Conservation (phyloP, 2,329 filamentous ascomycete species). For the Hirsutella minnesotensis region DNA sequence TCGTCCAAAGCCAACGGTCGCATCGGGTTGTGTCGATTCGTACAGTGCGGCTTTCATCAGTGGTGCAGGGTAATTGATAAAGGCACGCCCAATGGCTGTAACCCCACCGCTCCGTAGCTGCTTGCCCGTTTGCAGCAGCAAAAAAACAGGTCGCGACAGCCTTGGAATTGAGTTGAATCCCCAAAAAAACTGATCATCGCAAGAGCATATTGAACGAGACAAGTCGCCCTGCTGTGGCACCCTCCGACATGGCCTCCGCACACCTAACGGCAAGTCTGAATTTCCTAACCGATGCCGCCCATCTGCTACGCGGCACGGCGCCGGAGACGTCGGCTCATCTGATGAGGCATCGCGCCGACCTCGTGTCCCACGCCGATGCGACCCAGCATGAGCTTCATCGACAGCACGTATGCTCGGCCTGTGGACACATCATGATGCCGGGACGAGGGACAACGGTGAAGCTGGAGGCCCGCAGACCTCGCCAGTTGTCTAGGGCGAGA, state of each 20-base stretch:
- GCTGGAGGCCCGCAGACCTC: conserved; percentile 17
- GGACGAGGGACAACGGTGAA: conserved; percentile 32
- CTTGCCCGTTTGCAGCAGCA: not conserved
- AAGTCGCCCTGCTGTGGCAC: too few species aligned
- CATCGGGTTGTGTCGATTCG: too few species aligned
- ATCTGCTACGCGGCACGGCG: conserved; percentile 38
- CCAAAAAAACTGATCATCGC: not conserved
- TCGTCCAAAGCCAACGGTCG: too few species aligned
- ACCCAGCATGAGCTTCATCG: conserved; percentile 33
- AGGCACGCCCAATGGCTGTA: not conserved
- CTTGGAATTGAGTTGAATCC: not conserved
- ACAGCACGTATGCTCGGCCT: conserved; percentile 45
- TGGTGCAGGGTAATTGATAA: not conserved
- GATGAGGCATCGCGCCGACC: conserved; percentile 38
- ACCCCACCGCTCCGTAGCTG: not conserved
- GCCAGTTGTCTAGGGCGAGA: not conserved
- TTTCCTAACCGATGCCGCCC: conserved; percentile 47
- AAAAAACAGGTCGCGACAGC: not conserved
- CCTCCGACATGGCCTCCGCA: conserved; percentile 7
- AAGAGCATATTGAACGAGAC: too few species aligned
- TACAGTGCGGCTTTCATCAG: too few species aligned
- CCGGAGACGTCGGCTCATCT: conserved; percentile 48
- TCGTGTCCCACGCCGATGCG: conserved; percentile 36
- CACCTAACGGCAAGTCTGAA: conserved; percentile 13
- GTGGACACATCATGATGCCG: conserved; percentile 47